A percentile compares a stretch with the other conserved stretches of the same genome.
phyloP scores from a whole-genome alignment of 2,329 filamentous ascomycete genomes.

The Fusarium paranaense region DNA sequence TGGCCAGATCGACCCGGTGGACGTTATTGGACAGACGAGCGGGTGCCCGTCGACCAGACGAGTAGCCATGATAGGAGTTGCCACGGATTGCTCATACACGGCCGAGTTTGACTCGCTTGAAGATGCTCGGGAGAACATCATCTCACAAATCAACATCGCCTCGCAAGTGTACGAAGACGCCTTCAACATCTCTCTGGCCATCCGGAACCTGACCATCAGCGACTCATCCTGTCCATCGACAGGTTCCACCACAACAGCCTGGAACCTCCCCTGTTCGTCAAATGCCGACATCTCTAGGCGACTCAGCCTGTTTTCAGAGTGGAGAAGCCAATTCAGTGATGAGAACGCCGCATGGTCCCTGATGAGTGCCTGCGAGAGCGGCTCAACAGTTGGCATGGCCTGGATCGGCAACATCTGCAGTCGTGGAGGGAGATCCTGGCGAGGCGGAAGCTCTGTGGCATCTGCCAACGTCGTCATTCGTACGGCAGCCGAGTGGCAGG shows the following conservation, averaged over 20 bases:
- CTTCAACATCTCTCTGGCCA: slow-evolving; percentile 89
- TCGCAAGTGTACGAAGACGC: slow-evolving; percentile 84
- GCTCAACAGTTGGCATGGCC: slow-evolving; percentile 83
- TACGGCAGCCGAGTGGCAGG: slow-evolving; percentile 85
- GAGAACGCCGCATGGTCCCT: slow-evolving; percentile 93
- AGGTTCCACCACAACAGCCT: slow-evolving; percentile 71
- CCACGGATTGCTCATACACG: slow-evolving; percentile 88
- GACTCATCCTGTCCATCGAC: slow-evolving; percentile 74
- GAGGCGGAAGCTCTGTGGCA: slow-evolving; percentile 75
- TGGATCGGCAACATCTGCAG: slow-evolving; percentile 87
- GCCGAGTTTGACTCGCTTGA: slow-evolving; percentile 72
- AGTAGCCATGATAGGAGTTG: slow-evolving; percentile 90
- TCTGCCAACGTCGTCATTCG: slow-evolving; percentile 83
- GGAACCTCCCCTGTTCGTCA: slow-evolving; percentile 79
- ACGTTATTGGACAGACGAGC: slow-evolving; percentile 74
- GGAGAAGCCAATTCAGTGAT: slow-evolving; percentile 74
- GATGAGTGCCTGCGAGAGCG: slow-evolving; percentile 79
- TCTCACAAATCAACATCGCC: slow-evolving; percentile 84
- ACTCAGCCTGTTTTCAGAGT: slow-evolving; percentile 83
- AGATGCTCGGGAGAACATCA: slow-evolving; percentile 75
- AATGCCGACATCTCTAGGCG: slow-evolving; percentile 74
- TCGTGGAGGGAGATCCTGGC: slow-evolving; percentile 52
- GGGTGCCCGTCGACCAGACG: slow-evolving; percentile 85
- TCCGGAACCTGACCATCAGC: slow-evolving; percentile 82
- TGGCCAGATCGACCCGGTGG: background rate